Conservation (phyloP, 2,329 filamentous ascomycete genomes). For the Trichoderma cornu-damae region DNA sequence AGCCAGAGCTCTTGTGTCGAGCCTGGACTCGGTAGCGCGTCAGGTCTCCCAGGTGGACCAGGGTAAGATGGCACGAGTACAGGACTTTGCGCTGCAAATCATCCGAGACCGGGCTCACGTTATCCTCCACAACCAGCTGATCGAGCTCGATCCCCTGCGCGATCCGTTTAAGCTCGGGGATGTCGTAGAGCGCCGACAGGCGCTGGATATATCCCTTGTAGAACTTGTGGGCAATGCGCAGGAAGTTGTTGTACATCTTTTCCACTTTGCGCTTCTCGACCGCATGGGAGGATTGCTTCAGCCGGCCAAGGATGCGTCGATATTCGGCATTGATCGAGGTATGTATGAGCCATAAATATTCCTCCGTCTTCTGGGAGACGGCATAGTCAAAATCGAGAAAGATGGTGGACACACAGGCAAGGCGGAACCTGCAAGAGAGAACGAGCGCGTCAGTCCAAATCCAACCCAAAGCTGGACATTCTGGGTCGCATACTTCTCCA, state of each 20-base stretch:
- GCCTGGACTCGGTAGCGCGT: constrained; percentile 78
- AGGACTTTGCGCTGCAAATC: constrained; percentile 57
- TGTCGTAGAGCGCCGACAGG: constrained; percentile 58
- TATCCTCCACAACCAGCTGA: constrained; percentile 40
- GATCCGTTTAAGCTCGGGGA: constrained; percentile 45
- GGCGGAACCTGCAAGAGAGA: constrained; percentile 53
- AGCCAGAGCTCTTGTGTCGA: constrained; percentile 67
- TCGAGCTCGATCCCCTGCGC: constrained; percentile 40
- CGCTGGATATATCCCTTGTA: constrained; percentile 82
- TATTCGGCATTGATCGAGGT: constrained; percentile 72
- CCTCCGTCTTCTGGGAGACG: constrained; percentile 59
- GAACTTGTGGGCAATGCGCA: constrained; percentile 82
- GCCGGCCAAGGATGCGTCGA: constrained; percentile 59
- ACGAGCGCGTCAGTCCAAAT: not conserved
- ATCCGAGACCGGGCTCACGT: constrained; percentile 41
- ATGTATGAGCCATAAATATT: constrained; percentile 73
- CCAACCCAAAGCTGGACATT: not conserved
- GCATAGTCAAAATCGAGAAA: constrained; percentile 67
- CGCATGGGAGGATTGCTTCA: constrained; percentile 47
- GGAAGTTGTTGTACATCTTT: constrained; percentile 75
- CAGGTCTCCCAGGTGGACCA: constrained; percentile 85
- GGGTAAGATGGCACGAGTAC: constrained; percentile 71
- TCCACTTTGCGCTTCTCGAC: constrained; percentile 71
- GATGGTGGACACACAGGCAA: constrained; percentile 65
- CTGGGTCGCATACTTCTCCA: constrained; percentile 36